Evolutionary conservation across 2,329 filamentous ascomycete genomes (phyloP).

Genomic region (Fusarium palustre): DNA sequence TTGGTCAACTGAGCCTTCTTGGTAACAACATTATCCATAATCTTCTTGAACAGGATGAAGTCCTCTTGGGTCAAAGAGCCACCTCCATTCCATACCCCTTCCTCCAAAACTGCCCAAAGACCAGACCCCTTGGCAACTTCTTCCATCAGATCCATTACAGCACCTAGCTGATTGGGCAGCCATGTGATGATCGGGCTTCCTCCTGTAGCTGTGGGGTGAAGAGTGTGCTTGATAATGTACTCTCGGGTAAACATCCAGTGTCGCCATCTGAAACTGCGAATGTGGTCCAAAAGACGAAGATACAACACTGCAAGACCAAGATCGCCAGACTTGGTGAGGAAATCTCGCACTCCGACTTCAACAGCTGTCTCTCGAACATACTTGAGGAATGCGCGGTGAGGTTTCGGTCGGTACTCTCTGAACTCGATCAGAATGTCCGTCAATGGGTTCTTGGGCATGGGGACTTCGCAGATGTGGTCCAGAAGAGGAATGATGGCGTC

Average conservation of each 20-base stretch:
- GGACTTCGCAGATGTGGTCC: conserved; percentile 86
- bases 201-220: conserved; percentile 81
- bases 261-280: conserved; percentile 84
- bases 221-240: conserved; percentile 83
- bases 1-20: conserved; percentile 75
- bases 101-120: conserved; percentile 37
- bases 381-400: conserved; percentile 86
- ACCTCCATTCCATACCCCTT: conserved; percentile 33
- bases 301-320: conserved; percentile 67
- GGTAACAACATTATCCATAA: conserved; percentile 74
- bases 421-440: conserved; percentile 92
- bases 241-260: conserved; percentile 89
- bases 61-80: conserved; percentile 33
- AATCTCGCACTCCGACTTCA: conserved; percentile 67
- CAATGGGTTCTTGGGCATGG: conserved; percentile 89
- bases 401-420: conserved; percentile 86
- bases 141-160: conserved; percentile 78
- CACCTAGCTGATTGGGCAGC: conserved; percentile 83
- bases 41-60: conserved; percentile 50
- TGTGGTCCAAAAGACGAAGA: conserved; percentile 76
- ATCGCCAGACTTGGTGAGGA: conserved; percentile 51
- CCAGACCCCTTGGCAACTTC: conserved; percentile 60
- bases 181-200: conserved; percentile 86
- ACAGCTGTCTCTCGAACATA: conserved; percentile 69
- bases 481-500: conserved; percentile 93